Conservation (phyloP, 2,329 filamentous ascomycete species). For the Diaporthe australafricana region DNA sequence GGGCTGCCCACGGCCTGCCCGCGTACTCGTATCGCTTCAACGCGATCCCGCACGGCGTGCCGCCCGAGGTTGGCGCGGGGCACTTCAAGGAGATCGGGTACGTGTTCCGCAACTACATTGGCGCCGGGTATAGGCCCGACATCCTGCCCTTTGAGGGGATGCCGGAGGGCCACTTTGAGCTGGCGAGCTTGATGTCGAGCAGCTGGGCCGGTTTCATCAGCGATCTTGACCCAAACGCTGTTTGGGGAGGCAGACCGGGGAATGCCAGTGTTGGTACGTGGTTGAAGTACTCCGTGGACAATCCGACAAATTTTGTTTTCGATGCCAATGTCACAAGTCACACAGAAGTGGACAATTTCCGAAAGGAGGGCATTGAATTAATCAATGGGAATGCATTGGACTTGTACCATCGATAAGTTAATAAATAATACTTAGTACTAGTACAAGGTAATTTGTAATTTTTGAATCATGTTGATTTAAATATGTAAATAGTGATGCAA, state of each 20-base stretch:
- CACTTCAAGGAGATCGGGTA: slow-evolving; percentile 33
- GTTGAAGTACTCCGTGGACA: background rate
- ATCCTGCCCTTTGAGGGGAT: slow-evolving; percentile 17
- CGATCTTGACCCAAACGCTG: slow-evolving; percentile 38
- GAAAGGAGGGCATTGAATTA: slow-evolving; percentile 7
- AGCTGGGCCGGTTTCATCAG: slow-evolving; percentile 38
- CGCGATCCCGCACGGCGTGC: slow-evolving; percentile 20
- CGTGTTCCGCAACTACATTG: slow-evolving; percentile 36
- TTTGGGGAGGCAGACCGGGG: background rate
- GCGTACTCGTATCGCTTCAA: slow-evolving; percentile 32
- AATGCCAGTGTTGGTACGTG: background rate
- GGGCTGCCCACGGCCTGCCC: slow-evolving; percentile 1
- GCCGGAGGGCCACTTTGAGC: background rate
- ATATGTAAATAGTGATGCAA: no score
- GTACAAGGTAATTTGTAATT: no score
- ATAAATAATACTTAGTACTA: no score
- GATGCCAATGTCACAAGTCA: slow-evolving; percentile 24
- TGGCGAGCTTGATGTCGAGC: slow-evolving; percentile 36
- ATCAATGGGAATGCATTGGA: slow-evolving; percentile 3
- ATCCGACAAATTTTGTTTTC: slow-evolving; percentile 18
- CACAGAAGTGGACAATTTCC: slow-evolving; percentile 19
- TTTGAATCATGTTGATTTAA: no score
- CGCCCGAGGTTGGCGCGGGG: slow-evolving; percentile 18
- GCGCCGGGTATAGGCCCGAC: slow-evolving; percentile 19
- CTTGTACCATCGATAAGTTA: background rate